These are phyloP conservation scores for Tanacetum coccineum DNA, from an alignment of 129 eudicot species.

Conservation along the genomic window DNA sequence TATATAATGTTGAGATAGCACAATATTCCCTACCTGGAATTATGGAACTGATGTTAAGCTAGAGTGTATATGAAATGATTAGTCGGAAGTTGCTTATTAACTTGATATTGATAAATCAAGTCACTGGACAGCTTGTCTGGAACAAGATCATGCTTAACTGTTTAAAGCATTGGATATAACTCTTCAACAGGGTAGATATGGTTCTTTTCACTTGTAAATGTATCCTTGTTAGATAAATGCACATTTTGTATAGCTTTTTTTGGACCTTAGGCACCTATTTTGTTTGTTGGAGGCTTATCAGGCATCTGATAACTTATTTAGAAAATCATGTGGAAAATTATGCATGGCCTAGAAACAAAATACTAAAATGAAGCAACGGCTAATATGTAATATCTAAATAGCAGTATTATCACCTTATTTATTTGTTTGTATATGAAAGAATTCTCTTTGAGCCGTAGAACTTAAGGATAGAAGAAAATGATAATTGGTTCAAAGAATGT, in stretches of 20 bases:
- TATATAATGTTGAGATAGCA: not conserved
- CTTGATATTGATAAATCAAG: not conserved
- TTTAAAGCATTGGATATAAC: not conserved
- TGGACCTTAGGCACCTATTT: not conserved
- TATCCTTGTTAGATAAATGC: slow-evolving; percentile 9
- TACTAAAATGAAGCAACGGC: too few species aligned
- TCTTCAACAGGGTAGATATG: slow-evolving; percentile 3
- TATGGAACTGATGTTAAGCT: slow-evolving; percentile 17
- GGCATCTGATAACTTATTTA: not conserved
- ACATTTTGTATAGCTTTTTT: not conserved
- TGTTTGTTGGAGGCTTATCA: not conserved
- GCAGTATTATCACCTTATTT: too few species aligned
- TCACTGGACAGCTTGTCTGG: not conserved
- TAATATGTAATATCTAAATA: too few species aligned
- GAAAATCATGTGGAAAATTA: not conserved
- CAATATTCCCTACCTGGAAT: not conserved
- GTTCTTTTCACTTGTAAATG: slow-evolving; percentile 9
- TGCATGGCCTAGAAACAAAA: too few species aligned
- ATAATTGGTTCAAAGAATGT: too few species aligned
- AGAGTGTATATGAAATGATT: not conserved
- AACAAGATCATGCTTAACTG: slow-evolving; percentile 2
- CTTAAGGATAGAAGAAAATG: too few species aligned
- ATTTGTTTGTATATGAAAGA: too few species aligned
- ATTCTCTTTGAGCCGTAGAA: too few species aligned
- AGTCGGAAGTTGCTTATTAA: slow-evolving; percentile 2